These are phyloP conservation scores for Leccinum subtestaceum DNA, from an alignment of 768 basidiomycete species.

Conservation along the genomic window DNA sequence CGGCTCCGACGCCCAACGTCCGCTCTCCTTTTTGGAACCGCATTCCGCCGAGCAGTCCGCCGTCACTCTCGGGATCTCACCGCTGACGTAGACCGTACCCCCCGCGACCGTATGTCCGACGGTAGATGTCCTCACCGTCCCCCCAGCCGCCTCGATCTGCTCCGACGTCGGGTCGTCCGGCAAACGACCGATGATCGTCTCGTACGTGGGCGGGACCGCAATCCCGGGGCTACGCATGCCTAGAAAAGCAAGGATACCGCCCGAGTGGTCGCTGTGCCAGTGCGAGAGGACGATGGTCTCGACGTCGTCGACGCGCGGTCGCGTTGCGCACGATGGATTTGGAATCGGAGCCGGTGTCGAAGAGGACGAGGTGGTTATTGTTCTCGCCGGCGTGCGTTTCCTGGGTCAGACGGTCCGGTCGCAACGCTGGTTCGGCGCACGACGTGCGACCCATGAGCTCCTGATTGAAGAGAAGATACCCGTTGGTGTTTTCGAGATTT, in stretches of 20 bases:
- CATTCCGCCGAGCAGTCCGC: constrained; percentile 64
- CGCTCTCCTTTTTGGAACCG: constrained; percentile 48
- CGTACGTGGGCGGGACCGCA: no score
- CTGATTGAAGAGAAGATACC: constrained; percentile 29
- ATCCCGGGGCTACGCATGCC: constrained; percentile 33
- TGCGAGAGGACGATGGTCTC: constrained; percentile 69
- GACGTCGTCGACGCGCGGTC: constrained; percentile 48
- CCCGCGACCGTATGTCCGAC: constrained; percentile 67
- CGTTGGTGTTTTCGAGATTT: background rate
- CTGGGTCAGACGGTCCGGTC: constrained; percentile 28
- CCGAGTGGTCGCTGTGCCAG: constrained; percentile 61
- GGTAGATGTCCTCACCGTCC: constrained; percentile 49
- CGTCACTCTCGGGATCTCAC: constrained; percentile 72
- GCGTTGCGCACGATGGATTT: constrained; percentile 70
- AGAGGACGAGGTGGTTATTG: constrained; percentile 55
- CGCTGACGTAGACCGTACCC: constrained; percentile 71
- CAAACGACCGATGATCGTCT: no score
- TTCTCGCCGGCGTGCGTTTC: constrained; percentile 54
- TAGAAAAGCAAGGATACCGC: no score
- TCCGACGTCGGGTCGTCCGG: constrained; percentile 68
- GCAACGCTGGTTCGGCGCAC: no score
- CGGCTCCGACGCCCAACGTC: constrained; percentile 42
- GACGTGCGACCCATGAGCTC: constrained; percentile 77
- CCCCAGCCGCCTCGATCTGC: constrained; percentile 55
- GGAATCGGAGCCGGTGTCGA: constrained; percentile 84